Evolutionary conservation across 805 yeast genomes (phyloP).

Genomic region (Myxozyma monticola): DNA sequence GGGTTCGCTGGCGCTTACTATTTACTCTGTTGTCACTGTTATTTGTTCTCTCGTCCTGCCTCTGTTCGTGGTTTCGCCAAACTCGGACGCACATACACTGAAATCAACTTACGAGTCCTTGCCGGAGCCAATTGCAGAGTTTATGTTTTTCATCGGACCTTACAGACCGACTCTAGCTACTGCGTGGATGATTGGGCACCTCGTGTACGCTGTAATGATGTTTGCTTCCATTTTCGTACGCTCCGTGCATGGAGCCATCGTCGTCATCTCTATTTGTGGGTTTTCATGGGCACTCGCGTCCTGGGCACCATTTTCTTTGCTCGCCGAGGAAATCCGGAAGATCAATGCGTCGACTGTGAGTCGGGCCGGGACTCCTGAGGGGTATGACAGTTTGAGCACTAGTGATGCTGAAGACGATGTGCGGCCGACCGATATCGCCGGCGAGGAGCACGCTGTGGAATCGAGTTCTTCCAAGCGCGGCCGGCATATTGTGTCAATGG

Average conservation of each 20-base stretch:
- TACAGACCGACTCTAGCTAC: conserved; percentile 29
- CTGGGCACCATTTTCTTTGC: conserved; percentile 30
- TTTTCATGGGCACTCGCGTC: conserved; percentile 30
- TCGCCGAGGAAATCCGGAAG: conserved; percentile 29
- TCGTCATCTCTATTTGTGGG: conserved; percentile 28
- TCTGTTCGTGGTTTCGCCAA: conserved; percentile 22
- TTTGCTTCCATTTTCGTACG: conserved; percentile 25
- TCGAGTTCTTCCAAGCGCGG: conserved; percentile 1
- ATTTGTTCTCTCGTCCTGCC: conserved; percentile 26
- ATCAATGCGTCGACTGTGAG: background rate
- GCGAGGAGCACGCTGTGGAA: conserved; percentile 3
- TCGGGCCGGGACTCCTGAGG: background rate
- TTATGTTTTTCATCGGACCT: conserved; percentile 19
- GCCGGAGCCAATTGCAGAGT: conserved; percentile 17
- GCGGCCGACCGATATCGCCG: conserved; percentile 5
- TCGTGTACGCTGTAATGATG: conserved; percentile 28
- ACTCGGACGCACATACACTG: conserved; percentile 13
- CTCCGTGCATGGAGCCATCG: conserved; percentile 25
- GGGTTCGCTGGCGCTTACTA: conserved; percentile 26
- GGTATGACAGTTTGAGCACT: conserved; percentile 4
- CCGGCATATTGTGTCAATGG: conserved; percentile 1
- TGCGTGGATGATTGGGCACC: conserved; percentile 24
- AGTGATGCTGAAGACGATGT: conserved; percentile 5
- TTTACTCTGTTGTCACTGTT: conserved; percentile 27
- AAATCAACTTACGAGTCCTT: conserved; percentile 18